These are phyloP conservation scores for Hordeum pubiflorum DNA, from an alignment of 202 grass and related monocot genomes.

Conservation along the genomic window DNA sequence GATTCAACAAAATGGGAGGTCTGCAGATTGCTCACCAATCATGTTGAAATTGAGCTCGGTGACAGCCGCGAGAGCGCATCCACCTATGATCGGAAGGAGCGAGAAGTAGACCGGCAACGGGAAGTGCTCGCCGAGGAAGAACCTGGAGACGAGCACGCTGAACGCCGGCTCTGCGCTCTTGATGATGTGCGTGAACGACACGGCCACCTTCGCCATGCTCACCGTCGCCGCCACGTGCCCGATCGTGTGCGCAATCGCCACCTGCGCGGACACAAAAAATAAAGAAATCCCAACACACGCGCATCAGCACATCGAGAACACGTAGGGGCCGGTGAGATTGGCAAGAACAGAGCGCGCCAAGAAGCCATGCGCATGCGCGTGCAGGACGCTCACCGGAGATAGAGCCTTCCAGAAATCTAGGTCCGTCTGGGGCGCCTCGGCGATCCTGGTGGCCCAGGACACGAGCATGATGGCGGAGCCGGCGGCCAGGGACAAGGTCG, in stretches of 20 bases:
- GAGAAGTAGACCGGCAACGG: conserved; percentile 74
- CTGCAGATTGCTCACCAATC: conserved; percentile 43
- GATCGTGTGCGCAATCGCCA: conserved; percentile 90
- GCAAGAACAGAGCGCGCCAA: background rate
- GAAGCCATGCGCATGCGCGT: background rate
- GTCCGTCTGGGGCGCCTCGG: conserved; percentile 61
- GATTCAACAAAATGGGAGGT: background rate
- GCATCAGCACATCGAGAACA: conserved; percentile 2
- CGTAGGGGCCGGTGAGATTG: background rate
- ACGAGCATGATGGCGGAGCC: conserved; percentile 92
- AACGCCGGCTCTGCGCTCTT: conserved; percentile 95
- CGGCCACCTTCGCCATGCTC: conserved; percentile 97
- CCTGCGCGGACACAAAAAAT: conserved; percentile 27
- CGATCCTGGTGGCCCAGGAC: conserved; percentile 67
- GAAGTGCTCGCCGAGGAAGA: conserved; percentile 71
- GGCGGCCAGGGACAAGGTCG: conserved; percentile 78
- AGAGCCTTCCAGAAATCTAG: conserved; percentile 85
- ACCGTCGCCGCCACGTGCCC: conserved; percentile 93
- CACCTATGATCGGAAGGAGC: conserved; percentile 81
- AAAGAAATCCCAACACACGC: background rate
- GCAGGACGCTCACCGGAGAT: conserved; percentile 45
- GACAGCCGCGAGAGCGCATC: conserved; percentile 71
- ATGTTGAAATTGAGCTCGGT: conserved; percentile 99
- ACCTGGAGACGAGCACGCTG: conserved; percentile 73
- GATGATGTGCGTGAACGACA: conserved; percentile 97